A percentile compares a stretch with the other conserved stretches of the same genome.
phyloP scores from a whole-genome alignment of 768 basidiomycete species.

The Mycena pura region DNA sequence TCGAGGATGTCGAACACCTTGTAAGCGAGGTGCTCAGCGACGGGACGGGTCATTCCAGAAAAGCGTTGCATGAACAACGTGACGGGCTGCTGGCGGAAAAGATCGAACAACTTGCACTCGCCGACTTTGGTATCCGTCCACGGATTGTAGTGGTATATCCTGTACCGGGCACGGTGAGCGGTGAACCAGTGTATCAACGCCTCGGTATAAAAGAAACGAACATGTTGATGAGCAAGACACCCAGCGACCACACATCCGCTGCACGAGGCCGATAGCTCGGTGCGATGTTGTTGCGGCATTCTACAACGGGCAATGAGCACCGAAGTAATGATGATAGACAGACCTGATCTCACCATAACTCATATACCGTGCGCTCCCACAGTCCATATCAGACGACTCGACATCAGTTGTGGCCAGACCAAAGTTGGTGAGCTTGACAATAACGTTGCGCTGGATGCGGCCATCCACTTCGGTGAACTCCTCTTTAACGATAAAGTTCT shows the following conservation, averaged over 20 bases:
- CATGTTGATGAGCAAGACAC: conserved; percentile 99
- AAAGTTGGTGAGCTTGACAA: conserved; percentile 98
- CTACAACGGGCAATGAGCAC: conserved; percentile 47
- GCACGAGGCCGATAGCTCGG: conserved; percentile 94
- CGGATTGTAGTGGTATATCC: conserved; percentile 97
- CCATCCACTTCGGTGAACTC: conserved; percentile 66
- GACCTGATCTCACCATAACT: conserved; percentile 76
- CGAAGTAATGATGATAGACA: neutral
- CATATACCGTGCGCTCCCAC: conserved; percentile 99
- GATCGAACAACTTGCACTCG: conserved; percentile 80
- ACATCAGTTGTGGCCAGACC: conserved; percentile 90
- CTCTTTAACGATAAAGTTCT: conserved; percentile 96
- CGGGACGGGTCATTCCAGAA: conserved; percentile 84
- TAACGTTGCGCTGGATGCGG: conserved; percentile 79
- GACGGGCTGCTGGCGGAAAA: conserved; percentile 79
- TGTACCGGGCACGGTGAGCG: conserved; percentile 36
- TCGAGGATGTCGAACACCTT: conserved; percentile 84
- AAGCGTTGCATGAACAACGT: conserved; percentile 91
- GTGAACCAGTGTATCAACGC: neutral
- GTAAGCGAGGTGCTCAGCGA: conserved; percentile 87
- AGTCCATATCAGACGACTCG: conserved; percentile 95
- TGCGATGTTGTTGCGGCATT: conserved; percentile 97
- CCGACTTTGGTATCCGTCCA: conserved; percentile 94
- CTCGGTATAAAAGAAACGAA: conserved; percentile 41
- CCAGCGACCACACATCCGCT: conserved; percentile 98